phyloP scores from a whole-genome alignment of 73 alveolate genomes.

The Paramecium octaurelia region DNA sequence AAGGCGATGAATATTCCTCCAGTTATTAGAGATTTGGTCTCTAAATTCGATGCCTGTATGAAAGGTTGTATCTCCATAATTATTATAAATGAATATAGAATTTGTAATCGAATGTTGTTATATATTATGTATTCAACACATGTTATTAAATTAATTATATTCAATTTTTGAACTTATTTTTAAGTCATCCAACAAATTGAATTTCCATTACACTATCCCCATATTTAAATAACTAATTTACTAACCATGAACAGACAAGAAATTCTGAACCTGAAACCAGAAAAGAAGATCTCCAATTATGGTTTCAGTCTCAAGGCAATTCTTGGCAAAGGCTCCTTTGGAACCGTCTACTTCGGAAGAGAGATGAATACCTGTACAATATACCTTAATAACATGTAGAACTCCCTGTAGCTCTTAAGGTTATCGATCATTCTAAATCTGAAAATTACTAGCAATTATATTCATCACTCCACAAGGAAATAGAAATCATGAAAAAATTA shows the following conservation, averaged over 20 bases:
- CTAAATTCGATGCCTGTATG: neutral
- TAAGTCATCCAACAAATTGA: neutral
- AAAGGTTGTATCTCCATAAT: neutral
- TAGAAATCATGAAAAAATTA: slow-evolving; percentile 56
- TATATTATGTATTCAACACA: neutral
- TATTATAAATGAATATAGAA: neutral
- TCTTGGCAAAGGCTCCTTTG: slow-evolving; percentile 58
- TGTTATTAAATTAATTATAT: neutral
- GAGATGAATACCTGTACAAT: neutral
- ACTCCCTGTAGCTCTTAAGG: slow-evolving; percentile 50
- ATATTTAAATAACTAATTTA: neutral
- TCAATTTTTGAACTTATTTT: neutral
- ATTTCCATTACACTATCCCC: neutral
- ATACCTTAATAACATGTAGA: neutral
- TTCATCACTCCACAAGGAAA: neutral
- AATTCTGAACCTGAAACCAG: neutral
- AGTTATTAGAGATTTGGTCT: neutral
- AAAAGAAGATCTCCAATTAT: slow-evolving; percentile 39
- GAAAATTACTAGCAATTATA: neutral
- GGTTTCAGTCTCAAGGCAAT: slow-evolving; percentile 24
- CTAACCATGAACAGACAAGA: neutral
- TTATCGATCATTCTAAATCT: slow-evolving; percentile 32
- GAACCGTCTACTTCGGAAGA: slow-evolving; percentile 54
- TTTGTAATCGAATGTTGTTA: neutral
- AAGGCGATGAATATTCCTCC: neutral